Percentiles rank a stretch among this genome's conserved stretches.
phyloP scores from a whole-genome alignment of 2,329 filamentous ascomycete species.

The Aspergillus puulaauensis region DNA sequence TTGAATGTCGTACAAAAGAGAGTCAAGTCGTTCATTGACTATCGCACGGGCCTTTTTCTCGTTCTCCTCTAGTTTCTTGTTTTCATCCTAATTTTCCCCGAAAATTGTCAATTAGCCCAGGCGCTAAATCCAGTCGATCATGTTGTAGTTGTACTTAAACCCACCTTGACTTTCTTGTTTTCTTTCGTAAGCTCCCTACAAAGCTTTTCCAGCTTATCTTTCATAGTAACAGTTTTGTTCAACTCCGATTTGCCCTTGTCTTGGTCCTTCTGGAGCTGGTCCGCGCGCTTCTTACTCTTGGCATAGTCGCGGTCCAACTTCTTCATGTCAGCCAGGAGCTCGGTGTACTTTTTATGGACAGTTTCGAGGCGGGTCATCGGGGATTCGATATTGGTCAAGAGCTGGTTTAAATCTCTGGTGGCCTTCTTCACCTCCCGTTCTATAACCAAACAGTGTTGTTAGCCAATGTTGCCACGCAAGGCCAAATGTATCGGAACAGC shows the following conservation, averaged over 20 bases:
- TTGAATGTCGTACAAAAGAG: slow-evolving; percentile 78
- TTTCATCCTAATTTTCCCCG: slow-evolving; percentile 67
- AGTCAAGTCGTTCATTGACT: slow-evolving; percentile 81
- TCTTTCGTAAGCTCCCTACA: slow-evolving; percentile 93
- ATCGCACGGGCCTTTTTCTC: slow-evolving; percentile 79
- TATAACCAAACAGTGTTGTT: slow-evolving; percentile 43
- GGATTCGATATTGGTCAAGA: slow-evolving; percentile 84
- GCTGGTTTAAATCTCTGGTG: slow-evolving; percentile 82
- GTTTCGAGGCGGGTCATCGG: slow-evolving; percentile 89
- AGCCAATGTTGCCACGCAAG: slow-evolving; percentile 10
- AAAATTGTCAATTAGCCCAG: slow-evolving; percentile 11
- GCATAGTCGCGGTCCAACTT: slow-evolving; percentile 88
- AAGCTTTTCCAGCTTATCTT: slow-evolving; percentile 95
- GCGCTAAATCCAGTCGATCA: background rate
- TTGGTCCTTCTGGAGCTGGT: slow-evolving; percentile 94
- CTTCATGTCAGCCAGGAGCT: slow-evolving; percentile 92
- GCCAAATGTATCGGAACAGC: slow-evolving; percentile 10
- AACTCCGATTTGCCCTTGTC: slow-evolving; percentile 85
- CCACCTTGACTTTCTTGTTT: slow-evolving; percentile 96
- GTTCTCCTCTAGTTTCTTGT: slow-evolving; percentile 83
- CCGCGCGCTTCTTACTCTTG: slow-evolving; percentile 93
- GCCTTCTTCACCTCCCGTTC: slow-evolving; percentile 94
- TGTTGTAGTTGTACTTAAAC: slow-evolving; percentile 21
- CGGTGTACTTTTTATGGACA: slow-evolving; percentile 85
- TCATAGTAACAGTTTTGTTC: slow-evolving; percentile 84